Base-by-base conservation (phyloP, 75 land plant species). In the Picea glauca region DNA sequence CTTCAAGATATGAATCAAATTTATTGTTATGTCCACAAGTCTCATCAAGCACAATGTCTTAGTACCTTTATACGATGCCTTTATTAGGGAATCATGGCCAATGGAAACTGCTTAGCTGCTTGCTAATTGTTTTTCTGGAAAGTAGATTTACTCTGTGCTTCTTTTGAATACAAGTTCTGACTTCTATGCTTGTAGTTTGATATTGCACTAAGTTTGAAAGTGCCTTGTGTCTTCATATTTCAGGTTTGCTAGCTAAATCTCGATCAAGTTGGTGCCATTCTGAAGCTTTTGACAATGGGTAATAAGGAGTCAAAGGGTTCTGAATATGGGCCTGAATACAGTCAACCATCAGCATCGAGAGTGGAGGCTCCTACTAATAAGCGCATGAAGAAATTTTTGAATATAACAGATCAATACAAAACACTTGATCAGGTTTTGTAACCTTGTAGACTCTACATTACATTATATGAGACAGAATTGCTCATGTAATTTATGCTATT, bases 341-440 rank as follows among this genome's bases (percentile, higher is more conserved):
- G 23, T 38, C 50, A 35, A 70, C 9, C 73, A 70, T 70, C 54
- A 2, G 73, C 38, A 9, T 20, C 73, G 0, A 40, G 54, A 70
- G 46, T 8, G 14, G 23, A 70, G 50, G 43, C 20, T 70, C 73
- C 73, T 70, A 8, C 50, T 8, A 9, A 70, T 70, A 70, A 70
- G 50, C 54, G 73, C 11, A 33, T 11, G 43, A n/a, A 70, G 17
- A 70, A 70, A 18, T 70, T 70, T 46, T 20, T 40, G 73, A 9
- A 70, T 35, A 43, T 70, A 40, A 70, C 54, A 43, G 54, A 70
- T 70, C 73, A 70, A 8, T 70, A 70, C 73, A 70, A 40, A 70
- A 70, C 73, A n/a, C 73, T 70, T 70, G 73, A 70, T 70, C 50
- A 70, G 54, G 73, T 70, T 32, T 32, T 8, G 21, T 63, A 32